Evolutionary conservation across 495 filamentous ascomycete species (phyloP).

Genomic region (Penicillium maclennaniae): DNA sequence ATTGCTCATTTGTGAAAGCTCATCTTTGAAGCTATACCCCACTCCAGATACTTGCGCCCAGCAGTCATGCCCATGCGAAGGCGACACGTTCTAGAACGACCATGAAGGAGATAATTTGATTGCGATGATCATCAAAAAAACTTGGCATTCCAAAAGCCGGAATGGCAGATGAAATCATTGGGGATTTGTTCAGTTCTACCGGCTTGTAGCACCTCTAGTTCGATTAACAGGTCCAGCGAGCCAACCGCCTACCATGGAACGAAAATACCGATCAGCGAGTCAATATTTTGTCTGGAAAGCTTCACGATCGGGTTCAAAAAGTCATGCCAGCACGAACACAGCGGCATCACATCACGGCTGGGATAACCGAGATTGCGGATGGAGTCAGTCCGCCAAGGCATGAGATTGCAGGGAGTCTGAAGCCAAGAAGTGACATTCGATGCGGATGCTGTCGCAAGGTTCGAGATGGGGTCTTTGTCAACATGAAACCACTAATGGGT

Average conservation of each 20-base stretch:
- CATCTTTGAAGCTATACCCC: slow-evolving; percentile 5
- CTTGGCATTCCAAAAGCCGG: not conserved
- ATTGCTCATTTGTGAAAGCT: slow-evolving; percentile 8
- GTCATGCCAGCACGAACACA: not conserved
- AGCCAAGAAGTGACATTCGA: not conserved
- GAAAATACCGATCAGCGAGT: slow-evolving; percentile 1
- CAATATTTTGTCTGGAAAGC: not conserved
- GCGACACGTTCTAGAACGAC: not conserved
- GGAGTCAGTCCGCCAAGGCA: not conserved
- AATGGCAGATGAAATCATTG: not conserved
- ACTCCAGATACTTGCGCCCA: slow-evolving; percentile 5
- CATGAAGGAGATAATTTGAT: not conserved
- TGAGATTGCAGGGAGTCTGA: not conserved
- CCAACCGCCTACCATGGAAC: slow-evolving; percentile 11
- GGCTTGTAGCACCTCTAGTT: not conserved
- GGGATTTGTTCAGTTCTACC: not conserved
- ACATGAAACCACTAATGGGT: slow-evolving; percentile 14
- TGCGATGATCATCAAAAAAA: not conserved
- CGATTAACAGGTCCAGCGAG: not conserved
- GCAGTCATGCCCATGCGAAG: slow-evolving; percentile 4
- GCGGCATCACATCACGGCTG: not conserved
- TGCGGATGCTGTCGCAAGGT: not conserved
- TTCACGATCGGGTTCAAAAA: not conserved
- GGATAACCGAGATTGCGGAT: slow-evolving; percentile 2
- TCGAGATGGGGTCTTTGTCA: not conserved